A percentile compares a stretch with the other conserved stretches of the same genome.
Evolutionary conservation across 352 stramenopile genomes (phyloP).

Genomic region (Phytophthora tentaculata): DNA sequence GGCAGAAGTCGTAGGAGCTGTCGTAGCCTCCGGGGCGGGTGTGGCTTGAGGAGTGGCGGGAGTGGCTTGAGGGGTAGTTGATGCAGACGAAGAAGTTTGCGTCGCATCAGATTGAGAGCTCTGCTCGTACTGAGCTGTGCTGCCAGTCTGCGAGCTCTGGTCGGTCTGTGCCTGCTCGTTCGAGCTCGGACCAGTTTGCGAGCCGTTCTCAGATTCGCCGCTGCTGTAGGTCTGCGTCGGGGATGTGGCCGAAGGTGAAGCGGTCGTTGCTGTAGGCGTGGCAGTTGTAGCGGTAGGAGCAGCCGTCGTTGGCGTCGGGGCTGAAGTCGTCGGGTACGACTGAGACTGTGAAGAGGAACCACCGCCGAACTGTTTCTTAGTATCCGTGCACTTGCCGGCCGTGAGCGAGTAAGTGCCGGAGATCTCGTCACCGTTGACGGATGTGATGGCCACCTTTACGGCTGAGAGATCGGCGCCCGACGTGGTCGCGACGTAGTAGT

Average conservation of each 20-base stretch:
- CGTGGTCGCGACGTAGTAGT: constrained; percentile 62
- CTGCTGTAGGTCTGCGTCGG: constrained; percentile 27
- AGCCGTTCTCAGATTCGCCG: constrained; percentile 13
- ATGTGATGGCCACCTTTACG: constrained; percentile 59
- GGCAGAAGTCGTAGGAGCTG: neutral
- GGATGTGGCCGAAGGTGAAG: constrained; percentile 20
- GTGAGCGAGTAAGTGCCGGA: constrained; percentile 59
- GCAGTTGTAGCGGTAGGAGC: constrained; percentile 8
- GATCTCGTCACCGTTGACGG: constrained; percentile 58
- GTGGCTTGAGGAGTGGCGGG: constrained; percentile 7
- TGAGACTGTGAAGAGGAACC: constrained; percentile 22
- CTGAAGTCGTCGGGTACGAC: constrained; percentile 6
- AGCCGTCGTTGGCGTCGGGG: constrained; percentile 1
- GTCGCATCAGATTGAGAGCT: constrained; percentile 11
- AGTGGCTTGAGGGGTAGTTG: neutral
- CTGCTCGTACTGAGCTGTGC: constrained; percentile 5
- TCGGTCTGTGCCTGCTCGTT: constrained; percentile 5
- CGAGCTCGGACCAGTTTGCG: constrained; percentile 1
- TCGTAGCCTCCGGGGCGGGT: constrained; percentile 4
- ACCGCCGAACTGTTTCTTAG: constrained; percentile 39
- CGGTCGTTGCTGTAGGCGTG: constrained; percentile 12
- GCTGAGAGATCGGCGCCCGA: constrained; percentile 42
- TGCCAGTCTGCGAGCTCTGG: constrained; percentile 7
- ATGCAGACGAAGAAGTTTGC: constrained; percentile 1
- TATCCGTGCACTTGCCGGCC: constrained; percentile 36